These are phyloP conservation scores for Pterocarpus santalinus DNA, from an alignment of 306 rosid species.

Conservation along the genomic window DNA sequence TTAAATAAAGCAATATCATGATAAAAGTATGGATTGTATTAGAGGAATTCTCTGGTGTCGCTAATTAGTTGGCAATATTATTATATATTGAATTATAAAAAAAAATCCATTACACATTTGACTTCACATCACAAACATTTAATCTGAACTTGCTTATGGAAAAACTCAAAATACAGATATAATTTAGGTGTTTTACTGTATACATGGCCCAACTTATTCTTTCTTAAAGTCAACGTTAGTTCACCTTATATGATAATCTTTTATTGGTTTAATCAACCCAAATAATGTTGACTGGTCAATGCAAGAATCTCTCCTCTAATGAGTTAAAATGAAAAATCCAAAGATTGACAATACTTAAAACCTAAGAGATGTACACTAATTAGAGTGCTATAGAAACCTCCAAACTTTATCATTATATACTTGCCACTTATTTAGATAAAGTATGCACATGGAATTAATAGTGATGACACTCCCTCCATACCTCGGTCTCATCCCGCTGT, in stretches of 20 bases:
- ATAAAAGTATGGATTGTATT: background rate
- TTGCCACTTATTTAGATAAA: background rate
- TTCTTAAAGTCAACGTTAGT: background rate
- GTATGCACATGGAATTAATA: background rate
- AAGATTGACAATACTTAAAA: background rate
- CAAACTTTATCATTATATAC: background rate
- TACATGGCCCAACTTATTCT: background rate
- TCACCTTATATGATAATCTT: background rate
- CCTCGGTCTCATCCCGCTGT: background rate
- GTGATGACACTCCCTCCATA: background rate
- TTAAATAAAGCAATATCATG: background rate
- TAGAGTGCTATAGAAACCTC: background rate
- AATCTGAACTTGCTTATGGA: background rate
- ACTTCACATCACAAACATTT: background rate
- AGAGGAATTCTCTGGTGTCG: background rate
- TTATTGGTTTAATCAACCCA: background rate
- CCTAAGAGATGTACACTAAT: background rate
- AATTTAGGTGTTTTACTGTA: background rate
- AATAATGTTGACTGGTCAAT: slow-evolving; percentile 17
- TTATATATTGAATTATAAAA: background rate
- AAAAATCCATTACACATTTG: background rate
- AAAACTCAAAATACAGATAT: background rate
- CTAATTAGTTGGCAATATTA: background rate
- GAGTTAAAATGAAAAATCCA: background rate
- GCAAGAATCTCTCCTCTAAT: slow-evolving; percentile 1